These are phyloP conservation scores for Pharnaceum exiguum DNA, from an alignment of 148 eudicot genomes.

Conservation along the genomic window DNA sequence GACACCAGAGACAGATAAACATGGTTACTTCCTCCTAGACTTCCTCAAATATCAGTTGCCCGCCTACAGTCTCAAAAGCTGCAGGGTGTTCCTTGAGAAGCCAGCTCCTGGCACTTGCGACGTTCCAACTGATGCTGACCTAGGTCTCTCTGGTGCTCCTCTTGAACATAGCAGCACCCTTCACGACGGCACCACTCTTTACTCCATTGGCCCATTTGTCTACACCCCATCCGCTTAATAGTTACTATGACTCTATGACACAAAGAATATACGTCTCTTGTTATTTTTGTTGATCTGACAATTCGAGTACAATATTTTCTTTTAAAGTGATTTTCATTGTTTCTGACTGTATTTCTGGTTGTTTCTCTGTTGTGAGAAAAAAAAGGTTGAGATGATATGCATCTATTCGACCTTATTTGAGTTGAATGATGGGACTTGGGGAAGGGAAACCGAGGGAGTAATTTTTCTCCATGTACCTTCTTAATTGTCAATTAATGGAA, in stretches of 20 bases:
- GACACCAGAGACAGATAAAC: neutral
- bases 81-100: slow-evolving; percentile 2
- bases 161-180: neutral
- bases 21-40: neutral
- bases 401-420: neutral
- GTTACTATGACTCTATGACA: neutral
- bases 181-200: neutral
- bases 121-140: neutral
- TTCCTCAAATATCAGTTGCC: neutral
- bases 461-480: neutral
- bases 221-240: neutral
- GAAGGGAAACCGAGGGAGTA: neutral
- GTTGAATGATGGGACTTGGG: neutral
- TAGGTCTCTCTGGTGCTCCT: neutral
- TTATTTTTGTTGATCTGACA: no score
- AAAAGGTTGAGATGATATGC: neutral
- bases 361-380: neutral
- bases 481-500: neutral
- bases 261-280: no score
- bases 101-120: slow-evolving; percentile 1
- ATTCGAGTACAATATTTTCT: no score
- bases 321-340: neutral
- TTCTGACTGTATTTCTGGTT: neutral
- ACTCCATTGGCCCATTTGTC: slow-evolving; percentile 3
- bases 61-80: neutral